Evolutionary conservation across 2,329 filamentous ascomycete species (phyloP).

Genomic region (Penicillium sp.): DNA sequence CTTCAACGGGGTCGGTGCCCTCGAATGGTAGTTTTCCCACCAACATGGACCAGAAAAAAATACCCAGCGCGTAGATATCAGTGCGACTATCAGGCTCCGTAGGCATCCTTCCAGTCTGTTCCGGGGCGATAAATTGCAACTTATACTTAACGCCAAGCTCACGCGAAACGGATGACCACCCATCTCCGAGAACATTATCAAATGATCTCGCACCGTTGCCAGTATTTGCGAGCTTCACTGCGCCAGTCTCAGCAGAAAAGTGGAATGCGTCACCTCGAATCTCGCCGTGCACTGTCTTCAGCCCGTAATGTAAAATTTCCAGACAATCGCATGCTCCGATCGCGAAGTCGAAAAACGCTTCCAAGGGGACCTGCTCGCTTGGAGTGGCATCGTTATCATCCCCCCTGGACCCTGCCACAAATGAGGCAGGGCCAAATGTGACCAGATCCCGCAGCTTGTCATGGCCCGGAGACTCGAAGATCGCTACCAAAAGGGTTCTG

Average conservation of each 20-base stretch:
- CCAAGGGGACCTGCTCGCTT: slow-evolving; percentile 62
- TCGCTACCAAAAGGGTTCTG: slow-evolving; percentile 68
- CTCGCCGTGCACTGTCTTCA: slow-evolving; percentile 84
- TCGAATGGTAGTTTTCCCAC: slow-evolving; percentile 77
- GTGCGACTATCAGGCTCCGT: slow-evolving; percentile 88
- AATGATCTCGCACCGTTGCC: slow-evolving; percentile 84
- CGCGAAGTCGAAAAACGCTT: slow-evolving; percentile 82
- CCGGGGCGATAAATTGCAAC: slow-evolving; percentile 85
- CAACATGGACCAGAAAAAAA: slow-evolving; percentile 82
- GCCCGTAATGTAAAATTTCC: slow-evolving; percentile 84
- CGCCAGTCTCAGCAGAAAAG: slow-evolving; percentile 66
- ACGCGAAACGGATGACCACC: slow-evolving; percentile 78
- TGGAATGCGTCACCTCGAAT: slow-evolving; percentile 88
- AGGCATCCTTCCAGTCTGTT: slow-evolving; percentile 89
- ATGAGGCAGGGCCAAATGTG: slow-evolving; percentile 73
- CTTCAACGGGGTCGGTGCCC: slow-evolving; percentile 76
- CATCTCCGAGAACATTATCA: slow-evolving; percentile 82
- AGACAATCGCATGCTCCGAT: slow-evolving; percentile 82
- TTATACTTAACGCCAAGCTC: slow-evolving; percentile 86
- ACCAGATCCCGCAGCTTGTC: slow-evolving; percentile 70
- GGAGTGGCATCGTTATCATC: slow-evolving; percentile 49
- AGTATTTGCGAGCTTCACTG: slow-evolving; percentile 77
- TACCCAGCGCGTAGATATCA: slow-evolving; percentile 87
- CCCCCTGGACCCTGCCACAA: slow-evolving; percentile 52
- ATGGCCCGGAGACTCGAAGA: slow-evolving; percentile 72